Evolutionary conservation across 106 monocot species (phyloP).

Genomic region (Allium cepa): DNA sequence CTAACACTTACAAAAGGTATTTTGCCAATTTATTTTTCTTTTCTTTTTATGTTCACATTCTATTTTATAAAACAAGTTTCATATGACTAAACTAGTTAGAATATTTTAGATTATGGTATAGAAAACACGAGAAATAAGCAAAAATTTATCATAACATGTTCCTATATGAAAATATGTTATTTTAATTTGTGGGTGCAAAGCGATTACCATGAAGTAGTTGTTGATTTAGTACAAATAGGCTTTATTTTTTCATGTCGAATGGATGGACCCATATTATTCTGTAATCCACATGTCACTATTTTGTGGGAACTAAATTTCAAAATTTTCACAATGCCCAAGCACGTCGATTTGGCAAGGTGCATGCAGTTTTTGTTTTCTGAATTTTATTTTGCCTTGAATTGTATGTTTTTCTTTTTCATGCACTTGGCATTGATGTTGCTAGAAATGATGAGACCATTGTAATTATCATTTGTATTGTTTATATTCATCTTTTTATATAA

Average conservation of each 20-base stretch:
- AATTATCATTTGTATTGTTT: too few species aligned
- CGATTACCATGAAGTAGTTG: conserved; percentile 87
- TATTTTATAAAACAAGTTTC: background rate
- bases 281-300: conserved; percentile 73
- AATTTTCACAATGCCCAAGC: conserved; percentile 80
- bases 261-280: conserved; percentile 95
- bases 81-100: background rate
- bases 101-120: background rate
- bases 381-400: too few species aligned
- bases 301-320: conserved; percentile 90
- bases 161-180: background rate
- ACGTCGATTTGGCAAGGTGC: conserved; percentile 61
- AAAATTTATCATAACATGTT: background rate
- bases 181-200: conserved; percentile 54
- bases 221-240: conserved; percentile 71
- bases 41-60: background rate
- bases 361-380: too few species aligned
- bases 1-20: conserved; percentile 85
- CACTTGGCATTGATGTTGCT: too few species aligned
- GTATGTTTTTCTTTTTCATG: too few species aligned
- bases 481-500: too few species aligned
- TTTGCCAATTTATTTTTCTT: background rate
- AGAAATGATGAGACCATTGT: too few species aligned
- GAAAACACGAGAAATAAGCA: background rate
- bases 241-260: conserved; percentile 90